Evolutionary conservation across 768 basidiomycete genomes (phyloP), one percentile per base, ranked within the genome.

Genomic region (Boletus rex-veris): DNA sequence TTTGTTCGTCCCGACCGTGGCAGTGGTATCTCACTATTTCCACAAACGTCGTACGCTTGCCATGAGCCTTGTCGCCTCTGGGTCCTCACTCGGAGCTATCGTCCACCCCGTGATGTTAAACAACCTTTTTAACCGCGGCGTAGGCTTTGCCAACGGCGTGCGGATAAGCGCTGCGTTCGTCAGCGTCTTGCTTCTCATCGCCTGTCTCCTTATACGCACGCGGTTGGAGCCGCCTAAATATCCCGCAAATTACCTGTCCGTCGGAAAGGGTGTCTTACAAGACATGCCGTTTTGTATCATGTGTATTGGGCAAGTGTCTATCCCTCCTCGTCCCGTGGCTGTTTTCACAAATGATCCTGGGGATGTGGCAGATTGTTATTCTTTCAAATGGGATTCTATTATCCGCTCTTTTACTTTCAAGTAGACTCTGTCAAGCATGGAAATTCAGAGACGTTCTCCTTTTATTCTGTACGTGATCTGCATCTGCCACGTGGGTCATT

Each of bases 371-470:
- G 67, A 58, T 36, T 54, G 14, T 3, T 64, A 0, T 50, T 71
- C 39, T 70, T 73, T 15, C 61, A 74, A 6, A 57, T 64, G 2
- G 78, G 76, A 3, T 60, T 80, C 31, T 81, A 74, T 54, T 80
- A 74, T 43, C 81, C 82, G 0, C 69, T 81, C 16, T 84, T 81
- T 65, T 85, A 80, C 61, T 58, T 84, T 7, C 84, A 85, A 57
- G 64, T 84, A 12, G 76, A 80, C 52, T 74, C 82, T 1, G 70
- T 79, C 28, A 66, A 72, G 45, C 80, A 80, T 50, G 76, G 77
- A 1, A 71, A 80, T 37, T 64, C 70, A 15, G 63, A 73, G 9
- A 68, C 64, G n/a, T 69, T 85, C 5, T 79, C 83, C 1, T 84
- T 85, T 54, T 83, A 84, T 54, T 76, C 76, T 30, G 83, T 84